Base-by-base conservation (phyloP, 2,329 filamentous ascomycete genomes). In the Microsporum canis region DNA sequence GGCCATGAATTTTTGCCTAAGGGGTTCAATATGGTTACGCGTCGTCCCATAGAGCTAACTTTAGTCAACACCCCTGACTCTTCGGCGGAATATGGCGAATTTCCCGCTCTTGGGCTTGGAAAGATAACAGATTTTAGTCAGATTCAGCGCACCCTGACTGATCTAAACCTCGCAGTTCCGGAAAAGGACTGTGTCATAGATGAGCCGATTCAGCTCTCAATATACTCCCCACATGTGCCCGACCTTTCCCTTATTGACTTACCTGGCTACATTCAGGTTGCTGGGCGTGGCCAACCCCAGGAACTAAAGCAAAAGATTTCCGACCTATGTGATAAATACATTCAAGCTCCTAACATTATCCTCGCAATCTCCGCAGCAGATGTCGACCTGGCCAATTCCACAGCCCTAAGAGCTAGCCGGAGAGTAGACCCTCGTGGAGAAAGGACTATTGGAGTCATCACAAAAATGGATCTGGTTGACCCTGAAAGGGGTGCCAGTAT, bases 381-480 rank as follows among this genome's bases (percentile, higher is more conserved):
- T 74, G 94, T 99, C 17, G 94, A 99, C 78, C 76, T 99, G 61
- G 94, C 94, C 27, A 99, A 99, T 73, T 99, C 94, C 1, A 94
- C 94, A 5, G 91, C 94, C 4, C 76, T 99, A 29, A 82, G 91
- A 67, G 91, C 94, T 17, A 96, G 91, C 66, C 84, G 94, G 64
- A 84, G 92, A 67, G 91, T 97, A 33, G 94, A 99, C 69, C 94
- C 94, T 1, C 82, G 94, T 63, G 94, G 94, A 60, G 94, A 99
- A 76, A 83, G 94, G 64, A 99, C 94, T 0, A 99, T 99, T 70
- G 94, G 94, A 51, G 94, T 99, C n/a, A 87, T 99, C 47, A 99
- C 94, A 2, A 99, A 99, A 77, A 96, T 99, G 92, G 94, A 99
- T 69, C 80, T 99, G 27, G 91, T 99, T 5, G 92, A 97, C 67